phyloP scores from a whole-genome alignment of 2,329 filamentous ascomycete species.

The Colletotrichum tamarilloi region DNA sequence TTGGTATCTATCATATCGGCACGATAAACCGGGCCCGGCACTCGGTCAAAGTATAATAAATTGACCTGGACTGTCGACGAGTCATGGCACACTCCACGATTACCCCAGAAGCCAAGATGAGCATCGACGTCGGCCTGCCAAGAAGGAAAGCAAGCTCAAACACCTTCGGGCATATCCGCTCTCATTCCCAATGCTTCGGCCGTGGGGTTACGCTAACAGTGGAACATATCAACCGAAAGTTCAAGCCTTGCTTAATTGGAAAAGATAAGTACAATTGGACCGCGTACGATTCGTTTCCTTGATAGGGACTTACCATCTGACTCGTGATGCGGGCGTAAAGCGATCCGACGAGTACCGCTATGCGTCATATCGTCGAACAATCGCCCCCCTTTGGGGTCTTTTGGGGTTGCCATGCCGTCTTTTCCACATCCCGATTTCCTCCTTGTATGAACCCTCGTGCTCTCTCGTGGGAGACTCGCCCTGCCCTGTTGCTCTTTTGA shows the following conservation, averaged over 20 bases:
- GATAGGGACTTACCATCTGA: slow-evolving; percentile 17
- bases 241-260: not conserved
- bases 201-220: not conserved
- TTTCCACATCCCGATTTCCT: not conserved
- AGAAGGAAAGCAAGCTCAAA: not conserved
- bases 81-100: slow-evolving; percentile 26
- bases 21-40: slow-evolving; percentile 6
- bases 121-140: not conserved
- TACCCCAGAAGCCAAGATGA: slow-evolving; percentile 27
- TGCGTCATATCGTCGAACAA: slow-evolving; percentile 10
- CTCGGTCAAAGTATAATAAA: slow-evolving; percentile 20
- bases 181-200: not conserved
- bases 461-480: not conserved
- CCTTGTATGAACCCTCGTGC: not conserved
- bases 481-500: not conserved
- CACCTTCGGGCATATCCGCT: not conserved
- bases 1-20: slow-evolving; percentile 1
- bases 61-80: slow-evolving; percentile 9
- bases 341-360: slow-evolving; percentile 13
- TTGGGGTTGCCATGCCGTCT: not conserved
- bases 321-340: slow-evolving; percentile 8
- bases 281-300: not conserved
- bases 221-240: slow-evolving; percentile 1
- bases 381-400: not conserved
- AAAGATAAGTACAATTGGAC: slow-evolving; percentile 11